Percentiles rank a stretch among this genome's conserved stretches.
phyloP scores from a whole-genome alignment of 106 monocot species.

The Acorus calamus region DNA sequence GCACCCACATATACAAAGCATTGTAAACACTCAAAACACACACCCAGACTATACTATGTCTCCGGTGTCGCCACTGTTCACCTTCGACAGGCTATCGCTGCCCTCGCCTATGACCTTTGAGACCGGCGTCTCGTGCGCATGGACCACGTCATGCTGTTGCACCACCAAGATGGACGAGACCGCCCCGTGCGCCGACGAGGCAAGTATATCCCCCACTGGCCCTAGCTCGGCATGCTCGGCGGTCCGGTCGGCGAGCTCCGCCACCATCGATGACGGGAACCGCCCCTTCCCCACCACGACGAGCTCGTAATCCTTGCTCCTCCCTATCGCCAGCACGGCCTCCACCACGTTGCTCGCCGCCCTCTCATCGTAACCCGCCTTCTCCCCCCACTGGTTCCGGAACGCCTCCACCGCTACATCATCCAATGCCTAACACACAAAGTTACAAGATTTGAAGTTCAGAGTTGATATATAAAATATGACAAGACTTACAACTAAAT shows the following conservation, averaged over 20 bases:
- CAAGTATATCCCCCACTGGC: slow-evolving; percentile 58
- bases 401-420: slow-evolving; percentile 43
- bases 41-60: no score
- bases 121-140: slow-evolving; percentile 55
- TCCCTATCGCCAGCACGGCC: slow-evolving; percentile 47
- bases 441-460: not conserved
- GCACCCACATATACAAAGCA: no score
- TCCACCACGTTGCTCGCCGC: slow-evolving; percentile 35
- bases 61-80: no score
- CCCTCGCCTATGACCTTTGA: slow-evolving; percentile 24
- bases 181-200: slow-evolving; percentile 39
- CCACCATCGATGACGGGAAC: slow-evolving; percentile 57
- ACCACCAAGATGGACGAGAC: slow-evolving; percentile 61
- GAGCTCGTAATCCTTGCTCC: slow-evolving; percentile 45
- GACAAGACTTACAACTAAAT: no score
- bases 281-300: slow-evolving; percentile 67
- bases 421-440: slow-evolving; percentile 41
- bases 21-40: no score
- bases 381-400: slow-evolving; percentile 15
- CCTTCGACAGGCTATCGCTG: no score
- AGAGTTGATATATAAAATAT: no score
- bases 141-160: slow-evolving; percentile 57
- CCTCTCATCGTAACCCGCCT: slow-evolving; percentile 40
- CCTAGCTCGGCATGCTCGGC: slow-evolving; percentile 81
- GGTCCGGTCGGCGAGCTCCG: slow-evolving; percentile 39